Evolutionary conservation across 2,329 filamentous ascomycete species (phyloP).

Genomic region (Fusarium transvaalense): DNA sequence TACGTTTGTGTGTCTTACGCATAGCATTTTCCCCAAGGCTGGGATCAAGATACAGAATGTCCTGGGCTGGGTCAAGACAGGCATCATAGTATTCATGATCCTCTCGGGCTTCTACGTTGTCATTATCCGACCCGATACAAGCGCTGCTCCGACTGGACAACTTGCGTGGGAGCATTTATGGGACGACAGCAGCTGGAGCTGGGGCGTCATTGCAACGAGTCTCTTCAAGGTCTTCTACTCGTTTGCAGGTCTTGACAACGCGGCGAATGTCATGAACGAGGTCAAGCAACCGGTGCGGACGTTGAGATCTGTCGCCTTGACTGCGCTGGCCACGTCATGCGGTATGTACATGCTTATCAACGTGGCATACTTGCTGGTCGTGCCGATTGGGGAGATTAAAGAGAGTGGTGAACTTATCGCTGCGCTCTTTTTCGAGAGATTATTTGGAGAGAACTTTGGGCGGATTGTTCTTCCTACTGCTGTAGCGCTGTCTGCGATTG

Average conservation of each 20-base stretch:
- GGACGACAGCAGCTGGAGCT: constrained; percentile 76
- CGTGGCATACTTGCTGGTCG: constrained; percentile 71
- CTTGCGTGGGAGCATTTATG: constrained; percentile 67
- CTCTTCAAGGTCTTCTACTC: constrained; percentile 78
- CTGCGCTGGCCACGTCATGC: constrained; percentile 71
- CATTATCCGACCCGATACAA: constrained; percentile 54
- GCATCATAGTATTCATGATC: constrained; percentile 71
- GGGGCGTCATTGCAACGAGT: constrained; percentile 74
- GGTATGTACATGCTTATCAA: constrained; percentile 76
- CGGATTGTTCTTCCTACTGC: constrained; percentile 70
- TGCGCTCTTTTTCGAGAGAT: constrained; percentile 73
- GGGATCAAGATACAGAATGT: constrained; percentile 72
- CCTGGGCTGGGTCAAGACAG: constrained; percentile 73
- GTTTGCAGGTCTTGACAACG: constrained; percentile 74
- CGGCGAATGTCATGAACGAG: constrained; percentile 79
- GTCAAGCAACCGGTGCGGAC: constrained; percentile 76
- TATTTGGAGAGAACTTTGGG: constrained; percentile 71
- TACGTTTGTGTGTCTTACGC: constrained; percentile 68
- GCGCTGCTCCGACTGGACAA: constrained; percentile 20
- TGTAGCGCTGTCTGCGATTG: constrained; percentile 75
- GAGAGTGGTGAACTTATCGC: constrained; percentile 75
- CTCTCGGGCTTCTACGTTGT: constrained; percentile 71
- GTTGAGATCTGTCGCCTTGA: constrained; percentile 70
- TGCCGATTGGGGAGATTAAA: constrained; percentile 75
- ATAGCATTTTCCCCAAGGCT: constrained; percentile 67